phyloP scores from a whole-genome alignment of 2,329 filamentous ascomycete species.

The Botrytis elliptica region DNA sequence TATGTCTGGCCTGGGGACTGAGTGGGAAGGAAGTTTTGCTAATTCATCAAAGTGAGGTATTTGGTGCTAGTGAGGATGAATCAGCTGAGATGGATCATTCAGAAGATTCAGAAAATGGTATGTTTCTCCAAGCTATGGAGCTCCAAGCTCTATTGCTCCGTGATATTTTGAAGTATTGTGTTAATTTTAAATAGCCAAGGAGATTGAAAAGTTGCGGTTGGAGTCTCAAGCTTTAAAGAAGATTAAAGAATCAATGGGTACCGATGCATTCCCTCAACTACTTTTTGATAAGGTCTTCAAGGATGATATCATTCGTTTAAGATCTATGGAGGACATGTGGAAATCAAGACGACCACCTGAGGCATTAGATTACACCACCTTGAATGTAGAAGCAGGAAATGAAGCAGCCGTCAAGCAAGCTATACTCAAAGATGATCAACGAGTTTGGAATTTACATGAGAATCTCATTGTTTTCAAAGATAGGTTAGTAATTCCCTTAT shows the following conservation, averaged over 20 bases:
- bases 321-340: conserved; percentile 96
- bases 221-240: conserved; percentile 81
- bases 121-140: conserved; percentile 24
- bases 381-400: conserved; percentile 55
- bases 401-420: conserved; percentile 50
- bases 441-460: conserved; percentile 76
- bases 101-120: conserved; percentile 76
- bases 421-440: conserved; percentile 66
- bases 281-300: conserved; percentile 94
- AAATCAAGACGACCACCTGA: conserved; percentile 74
- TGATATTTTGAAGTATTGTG: background rate
- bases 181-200: conserved; percentile 52
- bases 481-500: conserved; percentile 46
- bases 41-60: conserved; percentile 65
- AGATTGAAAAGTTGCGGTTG: conserved; percentile 82
- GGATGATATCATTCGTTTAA: conserved; percentile 76
- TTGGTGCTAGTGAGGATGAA: conserved; percentile 87
- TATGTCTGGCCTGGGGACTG: conserved; percentile 30
- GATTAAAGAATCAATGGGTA: conserved; percentile 79
- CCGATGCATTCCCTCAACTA: conserved; percentile 69
- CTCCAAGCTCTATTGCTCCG: conserved; percentile 29
- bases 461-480: conserved; percentile 85
- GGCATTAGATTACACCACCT: conserved; percentile 65
- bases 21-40: conserved; percentile 32
- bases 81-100: conserved; percentile 75